These are phyloP conservation scores for Colletotrichum siamense DNA, from an alignment of 2,329 filamentous ascomycete genomes.

Conservation along the genomic window DNA sequence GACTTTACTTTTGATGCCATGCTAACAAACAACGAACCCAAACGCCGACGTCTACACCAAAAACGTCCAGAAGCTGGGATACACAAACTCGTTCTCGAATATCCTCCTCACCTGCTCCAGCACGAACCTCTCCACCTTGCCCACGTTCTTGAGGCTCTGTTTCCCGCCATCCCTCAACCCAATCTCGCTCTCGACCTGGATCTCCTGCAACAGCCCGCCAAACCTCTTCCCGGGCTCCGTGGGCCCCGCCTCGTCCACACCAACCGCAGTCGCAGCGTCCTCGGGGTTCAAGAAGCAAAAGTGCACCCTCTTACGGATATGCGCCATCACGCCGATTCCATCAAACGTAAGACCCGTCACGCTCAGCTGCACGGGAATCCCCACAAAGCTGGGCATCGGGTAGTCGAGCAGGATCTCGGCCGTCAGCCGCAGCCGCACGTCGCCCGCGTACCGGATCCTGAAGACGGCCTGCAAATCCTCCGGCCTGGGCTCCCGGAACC, in stretches of 20 bases:
- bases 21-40: neutral
- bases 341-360: conserved; percentile 96
- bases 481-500: conserved; percentile 74
- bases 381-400: conserved; percentile 97
- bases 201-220: conserved; percentile 86
- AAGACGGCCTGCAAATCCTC: conserved; percentile 95
- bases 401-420: conserved; percentile 97
- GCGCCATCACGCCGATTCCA: conserved; percentile 88
- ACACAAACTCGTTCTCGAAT: conserved; percentile 98
- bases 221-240: conserved; percentile 42
- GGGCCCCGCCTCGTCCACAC: conserved; percentile 44
- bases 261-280: conserved; percentile 79
- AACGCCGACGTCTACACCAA: conserved; percentile 56
- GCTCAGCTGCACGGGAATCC: conserved; percentile 91
- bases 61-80: conserved; percentile 98
- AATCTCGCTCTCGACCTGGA: conserved; percentile 97
- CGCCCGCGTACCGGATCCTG: conserved; percentile 86
- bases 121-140: conserved; percentile 97
- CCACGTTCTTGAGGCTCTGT: conserved; percentile 96
- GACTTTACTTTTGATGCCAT: neutral
- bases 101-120: conserved; percentile 95
- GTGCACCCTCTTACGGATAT: conserved; percentile 87
- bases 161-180: conserved; percentile 89
- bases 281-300: conserved; percentile 95
- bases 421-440: conserved; percentile 86